Conservation (phyloP, 202 grass and related monocot genomes). For the Dendrocalamus latiflorus region DNA sequence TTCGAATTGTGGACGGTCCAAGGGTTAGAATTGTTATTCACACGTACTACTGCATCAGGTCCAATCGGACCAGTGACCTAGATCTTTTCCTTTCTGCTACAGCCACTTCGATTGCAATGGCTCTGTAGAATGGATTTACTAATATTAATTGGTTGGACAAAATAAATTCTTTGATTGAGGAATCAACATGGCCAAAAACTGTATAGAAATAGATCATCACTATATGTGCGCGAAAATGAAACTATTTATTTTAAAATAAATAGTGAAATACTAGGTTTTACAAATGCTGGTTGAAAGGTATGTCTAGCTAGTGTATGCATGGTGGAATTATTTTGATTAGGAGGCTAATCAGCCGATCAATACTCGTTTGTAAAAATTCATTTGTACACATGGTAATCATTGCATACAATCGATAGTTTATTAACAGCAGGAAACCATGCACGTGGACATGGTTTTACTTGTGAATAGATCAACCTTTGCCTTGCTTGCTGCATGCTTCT, state of each 20-base stretch:
- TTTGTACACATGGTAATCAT: neutral
- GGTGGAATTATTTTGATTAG: neutral
- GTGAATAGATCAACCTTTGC: neutral
- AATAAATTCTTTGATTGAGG: neutral
- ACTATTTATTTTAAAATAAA: neutral
- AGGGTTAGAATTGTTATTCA: constrained; percentile 23
- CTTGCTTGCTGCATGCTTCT: neutral
- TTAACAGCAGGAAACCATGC: neutral
- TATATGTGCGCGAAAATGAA: neutral
- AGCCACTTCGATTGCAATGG: neutral
- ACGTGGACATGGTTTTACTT: neutral
- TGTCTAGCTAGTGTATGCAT: neutral
- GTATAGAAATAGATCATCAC: neutral
- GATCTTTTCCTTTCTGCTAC: constrained; percentile 12
- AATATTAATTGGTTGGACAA: neutral
- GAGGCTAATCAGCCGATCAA: neutral
- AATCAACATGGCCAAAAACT: neutral
- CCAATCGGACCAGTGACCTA: constrained; percentile 10
- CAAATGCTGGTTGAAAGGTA: neutral
- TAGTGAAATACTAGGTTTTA: neutral
- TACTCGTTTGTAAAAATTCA: neutral
- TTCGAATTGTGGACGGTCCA: constrained; percentile 39
- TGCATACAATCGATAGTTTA: neutral
- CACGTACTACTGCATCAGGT: constrained; percentile 26
- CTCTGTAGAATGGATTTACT: neutral